Conservation (phyloP, 306 rosid genomes). For the Dicorynia guianensis region DNA sequence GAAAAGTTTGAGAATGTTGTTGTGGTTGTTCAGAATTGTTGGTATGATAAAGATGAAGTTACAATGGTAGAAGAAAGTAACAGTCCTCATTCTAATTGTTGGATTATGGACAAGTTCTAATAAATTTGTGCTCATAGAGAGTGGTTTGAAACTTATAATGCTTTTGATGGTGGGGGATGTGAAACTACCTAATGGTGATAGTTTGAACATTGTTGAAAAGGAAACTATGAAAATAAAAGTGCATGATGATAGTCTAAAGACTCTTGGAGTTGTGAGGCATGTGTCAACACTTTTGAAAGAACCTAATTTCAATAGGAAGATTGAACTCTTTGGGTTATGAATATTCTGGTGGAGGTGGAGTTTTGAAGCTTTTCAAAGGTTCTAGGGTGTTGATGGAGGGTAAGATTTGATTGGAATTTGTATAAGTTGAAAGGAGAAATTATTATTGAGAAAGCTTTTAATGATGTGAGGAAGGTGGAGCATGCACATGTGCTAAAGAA, state of each 20-base stretch:
- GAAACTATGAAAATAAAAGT: too few relatives aligned
- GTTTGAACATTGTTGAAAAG: too few relatives aligned
- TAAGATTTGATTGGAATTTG: not conserved
- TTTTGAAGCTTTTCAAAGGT: not conserved
- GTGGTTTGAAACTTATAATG: too few relatives aligned
- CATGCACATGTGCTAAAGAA: not conserved
- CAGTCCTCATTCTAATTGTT: too few relatives aligned
- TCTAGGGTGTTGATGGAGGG: not conserved
- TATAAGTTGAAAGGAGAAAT: not conserved
- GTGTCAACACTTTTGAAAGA: not conserved
- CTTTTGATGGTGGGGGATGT: not conserved
- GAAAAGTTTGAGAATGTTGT: too few relatives aligned
- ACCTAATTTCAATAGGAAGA: not conserved
- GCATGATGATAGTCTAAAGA: not conserved
- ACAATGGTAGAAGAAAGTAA: too few relatives aligned
- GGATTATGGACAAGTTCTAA: not conserved
- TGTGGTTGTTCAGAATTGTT: too few relatives aligned
- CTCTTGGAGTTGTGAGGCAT: not conserved
- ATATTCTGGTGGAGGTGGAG: not conserved
- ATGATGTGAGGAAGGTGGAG: too few relatives aligned
- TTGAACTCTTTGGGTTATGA: not conserved
- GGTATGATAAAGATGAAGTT: too few relatives aligned
- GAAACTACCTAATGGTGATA: too few relatives aligned
- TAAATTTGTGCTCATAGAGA: not conserved
- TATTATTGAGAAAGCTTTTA: not conserved